Evolutionary conservation across 106 monocot genomes (phyloP).

Genomic region (Vanilla planifolia): DNA sequence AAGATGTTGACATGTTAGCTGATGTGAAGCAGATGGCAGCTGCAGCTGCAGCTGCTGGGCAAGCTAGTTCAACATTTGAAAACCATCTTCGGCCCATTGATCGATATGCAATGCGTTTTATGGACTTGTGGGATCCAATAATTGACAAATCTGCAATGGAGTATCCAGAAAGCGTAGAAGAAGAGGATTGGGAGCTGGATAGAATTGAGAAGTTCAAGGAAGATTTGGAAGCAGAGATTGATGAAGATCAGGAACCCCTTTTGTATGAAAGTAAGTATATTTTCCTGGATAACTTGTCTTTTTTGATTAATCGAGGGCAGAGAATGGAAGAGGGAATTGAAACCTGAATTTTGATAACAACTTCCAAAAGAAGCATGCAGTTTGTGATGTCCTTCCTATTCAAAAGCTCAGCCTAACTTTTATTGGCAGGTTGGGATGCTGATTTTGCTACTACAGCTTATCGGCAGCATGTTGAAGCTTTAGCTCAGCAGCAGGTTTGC

Average conservation of each 20-base stretch:
- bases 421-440: slow-evolving; percentile 80
- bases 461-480: slow-evolving; percentile 93
- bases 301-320: not conserved
- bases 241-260: slow-evolving; percentile 96
- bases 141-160: slow-evolving; percentile 71
- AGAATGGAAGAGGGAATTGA: not conserved
- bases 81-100: slow-evolving; percentile 94
- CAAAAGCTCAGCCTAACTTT: not conserved
- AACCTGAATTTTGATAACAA: not conserved
- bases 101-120: slow-evolving; percentile 97
- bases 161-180: slow-evolving; percentile 38
- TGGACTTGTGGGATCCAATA: slow-evolving; percentile 95
- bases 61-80: slow-evolving; percentile 97
- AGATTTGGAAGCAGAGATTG: slow-evolving; percentile 94
- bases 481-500: slow-evolving; percentile 88
- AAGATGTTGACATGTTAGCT: slow-evolving; percentile 95
- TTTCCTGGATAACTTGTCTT: not conserved
- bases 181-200: slow-evolving; percentile 94
- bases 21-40: slow-evolving; percentile 98
- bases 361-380: not conserved
- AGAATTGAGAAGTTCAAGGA: slow-evolving; percentile 93
- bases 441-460: slow-evolving; percentile 97
- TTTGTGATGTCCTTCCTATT: slow-evolving; percentile 3
- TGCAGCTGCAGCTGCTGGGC: slow-evolving; percentile 87
- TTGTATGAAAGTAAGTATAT: slow-evolving; percentile 77